Base-by-base conservation (phyloP, 2,329 filamentous ascomycete genomes). In the Colletotrichum cordylinicola region DNA sequence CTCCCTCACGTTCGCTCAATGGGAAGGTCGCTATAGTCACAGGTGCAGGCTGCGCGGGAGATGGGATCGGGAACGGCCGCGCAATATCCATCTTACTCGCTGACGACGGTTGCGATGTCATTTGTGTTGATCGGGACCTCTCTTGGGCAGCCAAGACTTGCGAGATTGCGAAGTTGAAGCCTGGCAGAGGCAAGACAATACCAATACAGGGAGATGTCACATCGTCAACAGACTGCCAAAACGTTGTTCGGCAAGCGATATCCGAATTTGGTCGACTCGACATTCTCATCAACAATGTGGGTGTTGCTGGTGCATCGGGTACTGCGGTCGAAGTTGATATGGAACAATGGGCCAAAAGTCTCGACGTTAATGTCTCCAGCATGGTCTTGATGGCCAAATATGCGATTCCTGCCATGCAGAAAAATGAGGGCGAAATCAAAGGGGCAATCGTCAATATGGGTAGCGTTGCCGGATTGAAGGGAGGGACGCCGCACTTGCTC, bases 201-300 rank as follows among this genome's bases (percentile, higher is more conserved):
- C 84, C 90, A 0, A 78, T 87, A 2, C 79, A 84, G 65, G 90
- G 85, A 4, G 89, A 94, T 77, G 90, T 93, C n/a, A 92, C 90
- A 0, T 82, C 82, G 1, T 85, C 88, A 18, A 72, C 73, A 0
- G 90, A 92, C 70, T 94, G 91, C 79, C 83, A 88, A 66, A 78
- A 75, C 1, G 82, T 84, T 2, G 83, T 88, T 8, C 76, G 85
- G 0, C 72, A 81, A 0, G 87, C 91, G 0, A 16, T 91, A 1
- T 75, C 84, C 3, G 78, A 81, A 2, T 93, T 90, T 77, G 91
- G 91, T 1, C 84, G 90, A 2, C 77, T 94, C 3, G 91, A 94
- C 78, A 91, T 94, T 56, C 83, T 94, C 1, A 85, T 94, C 43
- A 94, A 94, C 79, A 91, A 91, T 72, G 92, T 94, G 3, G 93